Evolutionary conservation across 1,284 basidiomycete genomes (phyloP).

Genomic region (Bondarzewia mesenterica): DNA sequence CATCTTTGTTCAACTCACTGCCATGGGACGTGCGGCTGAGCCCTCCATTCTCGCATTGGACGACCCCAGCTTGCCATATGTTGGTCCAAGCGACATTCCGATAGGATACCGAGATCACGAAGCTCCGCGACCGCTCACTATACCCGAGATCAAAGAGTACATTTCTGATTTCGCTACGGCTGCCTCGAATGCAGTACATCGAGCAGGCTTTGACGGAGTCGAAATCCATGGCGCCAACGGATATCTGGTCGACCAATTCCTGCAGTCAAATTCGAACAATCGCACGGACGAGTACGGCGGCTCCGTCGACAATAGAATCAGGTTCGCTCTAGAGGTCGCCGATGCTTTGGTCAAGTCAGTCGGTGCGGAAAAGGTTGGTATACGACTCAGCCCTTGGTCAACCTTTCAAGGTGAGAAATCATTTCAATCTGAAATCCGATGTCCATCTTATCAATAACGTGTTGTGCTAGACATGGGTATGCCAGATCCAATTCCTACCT

Average conservation of each 20-base stretch:
- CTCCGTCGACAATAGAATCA: constrained; percentile 41
- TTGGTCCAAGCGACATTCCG: constrained; percentile 32
- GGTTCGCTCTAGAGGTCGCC: constrained; percentile 40
- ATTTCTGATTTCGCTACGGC: constrained; percentile 15
- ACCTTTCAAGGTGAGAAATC: constrained; percentile 16
- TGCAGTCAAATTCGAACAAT: constrained; percentile 34
- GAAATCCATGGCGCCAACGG: constrained; percentile 33
- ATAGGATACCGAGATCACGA: constrained; percentile 26
- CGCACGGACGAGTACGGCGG: constrained; percentile 57
- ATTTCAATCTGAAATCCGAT: not conserved
- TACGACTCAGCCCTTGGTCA: constrained; percentile 36
- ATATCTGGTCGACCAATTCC: constrained; percentile 33
- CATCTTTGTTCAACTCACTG: constrained; percentile 40
- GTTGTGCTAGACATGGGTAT: constrained; percentile 13
- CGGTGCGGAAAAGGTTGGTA: constrained; percentile 24
- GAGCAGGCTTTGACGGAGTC: constrained; percentile 27
- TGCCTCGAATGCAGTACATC: constrained; percentile 17
- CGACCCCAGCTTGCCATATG: constrained; percentile 27
- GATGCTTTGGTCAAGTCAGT: constrained; percentile 21
- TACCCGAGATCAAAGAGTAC: constrained; percentile 20
- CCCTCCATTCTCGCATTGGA: constrained; percentile 20
- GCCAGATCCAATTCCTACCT: constrained; percentile 6
- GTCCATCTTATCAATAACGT: not conserved
- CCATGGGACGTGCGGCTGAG: constrained; percentile 30
- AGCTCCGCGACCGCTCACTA: constrained; percentile 17